These are phyloP conservation scores for Marchantia paleacea DNA, from an alignment of 225 moss, liverwort and hornwort genomes.

Conservation along the genomic window DNA sequence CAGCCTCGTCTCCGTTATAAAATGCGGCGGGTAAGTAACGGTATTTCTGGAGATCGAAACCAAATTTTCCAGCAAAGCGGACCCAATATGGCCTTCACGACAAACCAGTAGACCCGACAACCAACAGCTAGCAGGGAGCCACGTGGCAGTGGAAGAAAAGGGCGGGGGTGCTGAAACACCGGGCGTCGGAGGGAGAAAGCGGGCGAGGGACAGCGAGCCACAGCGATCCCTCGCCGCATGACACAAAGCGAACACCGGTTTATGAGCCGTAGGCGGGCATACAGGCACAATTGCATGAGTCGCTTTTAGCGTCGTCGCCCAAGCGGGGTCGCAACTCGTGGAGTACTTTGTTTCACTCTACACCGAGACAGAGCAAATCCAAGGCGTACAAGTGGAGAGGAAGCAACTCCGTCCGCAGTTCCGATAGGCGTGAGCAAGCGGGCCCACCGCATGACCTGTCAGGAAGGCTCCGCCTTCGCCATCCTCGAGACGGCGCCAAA, in stretches of 20 bases:
- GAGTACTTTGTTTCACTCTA: no score
- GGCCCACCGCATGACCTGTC: neutral
- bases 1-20: conserved; percentile 7
- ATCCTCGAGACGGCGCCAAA: neutral
- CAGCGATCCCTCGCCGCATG: neutral
- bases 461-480: neutral
- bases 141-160: neutral
- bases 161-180: neutral
- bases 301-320: neutral
- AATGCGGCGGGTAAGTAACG: conserved; percentile 23
- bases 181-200: neutral
- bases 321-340: neutral
- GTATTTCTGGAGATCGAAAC: conserved; percentile 11
- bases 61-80: conserved; percentile 11
- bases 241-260: conserved; percentile 5
- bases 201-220: neutral
- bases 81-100: neutral
- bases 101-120: neutral
- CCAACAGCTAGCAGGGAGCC: neutral
- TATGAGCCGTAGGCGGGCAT: neutral
- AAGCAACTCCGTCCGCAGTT: neutral
- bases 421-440: neutral
- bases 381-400: neutral
- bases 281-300: neutral
- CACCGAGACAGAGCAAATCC: neutral